These are phyloP conservation scores for Candida cerambycidarum DNA, from an alignment of 805 yeast genomes.

Conservation along the genomic window DNA sequence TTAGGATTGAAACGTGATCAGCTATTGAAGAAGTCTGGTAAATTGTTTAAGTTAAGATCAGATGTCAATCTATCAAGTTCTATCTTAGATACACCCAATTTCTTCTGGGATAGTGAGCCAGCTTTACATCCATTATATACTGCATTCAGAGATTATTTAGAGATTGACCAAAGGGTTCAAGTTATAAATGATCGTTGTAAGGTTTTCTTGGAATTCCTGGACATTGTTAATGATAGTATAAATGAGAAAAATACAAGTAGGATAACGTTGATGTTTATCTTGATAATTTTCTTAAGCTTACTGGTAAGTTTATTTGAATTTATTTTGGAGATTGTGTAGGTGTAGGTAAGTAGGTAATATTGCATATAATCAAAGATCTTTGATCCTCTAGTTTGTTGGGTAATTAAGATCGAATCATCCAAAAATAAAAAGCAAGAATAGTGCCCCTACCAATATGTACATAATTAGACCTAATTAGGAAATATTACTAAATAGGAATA, in stretches of 20 bases:
- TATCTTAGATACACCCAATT: conserved; percentile 92
- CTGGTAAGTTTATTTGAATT: conserved; percentile 73
- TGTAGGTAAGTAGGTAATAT: too few relatives aligned
- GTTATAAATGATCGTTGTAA: conserved; percentile 92
- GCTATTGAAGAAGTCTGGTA: conserved; percentile 83
- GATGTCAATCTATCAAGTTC: conserved; percentile 91
- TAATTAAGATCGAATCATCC: too few relatives aligned
- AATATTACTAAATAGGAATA: conserved; percentile 5
- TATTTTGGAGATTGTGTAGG: conserved; percentile 38
- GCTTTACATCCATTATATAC: conserved; percentile 88
- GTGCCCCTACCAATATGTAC: conserved; percentile 4
- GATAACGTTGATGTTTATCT: conserved; percentile 86
- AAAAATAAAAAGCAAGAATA: too few relatives aligned
- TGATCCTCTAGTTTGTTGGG: too few relatives aligned
- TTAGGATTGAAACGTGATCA: conserved; percentile 84
- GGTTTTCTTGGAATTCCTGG: conserved; percentile 90
- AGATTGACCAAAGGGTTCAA: conserved; percentile 91
- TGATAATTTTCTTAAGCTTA: conserved; percentile 76
- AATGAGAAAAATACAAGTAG: conserved; percentile 91
- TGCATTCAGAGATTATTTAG: conserved; percentile 89
- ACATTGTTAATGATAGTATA: conserved; percentile 88
- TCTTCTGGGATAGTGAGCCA: conserved; percentile 94
- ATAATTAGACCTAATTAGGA: conserved; percentile 5
- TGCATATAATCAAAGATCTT: too few relatives aligned
- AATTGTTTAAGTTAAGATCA: conserved; percentile 82